phyloP scores from a whole-genome alignment of 192 early-diverging fungal species.

The Rhizophagus clarus region DNA sequence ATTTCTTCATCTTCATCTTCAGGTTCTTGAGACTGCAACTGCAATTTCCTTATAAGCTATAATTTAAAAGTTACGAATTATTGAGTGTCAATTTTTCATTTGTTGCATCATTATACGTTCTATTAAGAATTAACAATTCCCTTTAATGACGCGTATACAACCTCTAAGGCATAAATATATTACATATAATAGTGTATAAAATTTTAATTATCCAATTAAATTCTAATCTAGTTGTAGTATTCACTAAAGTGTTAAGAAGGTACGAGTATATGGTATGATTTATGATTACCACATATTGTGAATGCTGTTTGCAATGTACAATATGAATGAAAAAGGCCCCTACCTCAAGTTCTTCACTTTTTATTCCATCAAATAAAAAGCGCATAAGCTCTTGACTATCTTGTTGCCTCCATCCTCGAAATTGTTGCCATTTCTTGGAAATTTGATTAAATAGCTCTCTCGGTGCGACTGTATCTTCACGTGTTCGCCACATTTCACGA shows the following conservation, averaged over 20 bases:
- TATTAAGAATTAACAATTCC: background rate
- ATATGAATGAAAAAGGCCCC: background rate
- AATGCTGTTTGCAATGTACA: background rate
- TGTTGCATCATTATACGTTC: background rate
- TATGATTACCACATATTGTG: background rate
- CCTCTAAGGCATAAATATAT: no score
- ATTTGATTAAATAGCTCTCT: constrained; percentile 57
- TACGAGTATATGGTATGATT: background rate
- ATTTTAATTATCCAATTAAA: background rate
- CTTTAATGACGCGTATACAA: background rate
- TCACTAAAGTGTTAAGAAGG: background rate
- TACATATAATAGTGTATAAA: no score
- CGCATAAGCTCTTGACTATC: constrained; percentile 76
- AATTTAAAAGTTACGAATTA: background rate
- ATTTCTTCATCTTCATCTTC: background rate
- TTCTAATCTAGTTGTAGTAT: background rate
- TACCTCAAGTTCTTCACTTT: constrained; percentile 52
- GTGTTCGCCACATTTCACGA: constrained; percentile 43
- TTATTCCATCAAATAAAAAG: constrained; percentile 61
- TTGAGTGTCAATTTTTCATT: background rate
- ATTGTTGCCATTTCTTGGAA: constrained; percentile 59
- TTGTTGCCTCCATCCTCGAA: constrained; percentile 63
- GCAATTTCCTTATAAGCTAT: background rate
- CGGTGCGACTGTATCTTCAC: constrained; percentile 50
- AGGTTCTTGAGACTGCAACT: background rate